phyloP scores from a whole-genome alignment of 139 green algal species.

The Chlamydomonas sp. region DNA sequence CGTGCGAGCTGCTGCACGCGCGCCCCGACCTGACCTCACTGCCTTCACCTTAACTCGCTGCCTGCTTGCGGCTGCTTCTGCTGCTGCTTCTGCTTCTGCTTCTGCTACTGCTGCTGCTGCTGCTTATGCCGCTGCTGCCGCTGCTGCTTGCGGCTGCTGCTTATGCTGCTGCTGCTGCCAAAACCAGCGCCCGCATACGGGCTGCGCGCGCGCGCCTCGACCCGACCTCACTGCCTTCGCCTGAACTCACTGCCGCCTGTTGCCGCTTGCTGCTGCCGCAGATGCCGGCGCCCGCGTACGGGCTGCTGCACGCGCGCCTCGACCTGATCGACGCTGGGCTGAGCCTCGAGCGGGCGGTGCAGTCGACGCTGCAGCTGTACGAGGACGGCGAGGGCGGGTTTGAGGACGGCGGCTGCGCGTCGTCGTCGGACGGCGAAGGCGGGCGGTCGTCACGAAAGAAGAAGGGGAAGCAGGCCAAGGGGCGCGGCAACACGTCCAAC shows the following conservation, averaged over 20 bases:
- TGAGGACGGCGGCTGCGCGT: neutral
- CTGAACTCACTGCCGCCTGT: too few relatives aligned
- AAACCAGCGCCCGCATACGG: neutral
- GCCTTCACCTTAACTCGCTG: too few relatives aligned
- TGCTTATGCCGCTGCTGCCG: too few relatives aligned
- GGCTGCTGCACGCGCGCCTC: constrained; percentile 6
- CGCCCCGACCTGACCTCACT: neutral
- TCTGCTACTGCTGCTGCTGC: too few relatives aligned
- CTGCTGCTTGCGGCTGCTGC: too few relatives aligned
- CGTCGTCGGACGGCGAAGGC: neutral
- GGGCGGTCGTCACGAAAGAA: constrained; percentile 1
- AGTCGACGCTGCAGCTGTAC: constrained; percentile 10
- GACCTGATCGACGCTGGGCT: neutral
- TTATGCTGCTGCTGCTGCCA: constrained; percentile 1
- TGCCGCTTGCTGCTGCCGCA: too few relatives aligned
- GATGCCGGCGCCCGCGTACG: neutral
- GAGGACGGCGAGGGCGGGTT: neutral
- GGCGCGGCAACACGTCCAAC: constrained; percentile 6
- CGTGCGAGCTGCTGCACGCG: constrained; percentile 7
- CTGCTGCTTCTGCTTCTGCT: too few relatives aligned
- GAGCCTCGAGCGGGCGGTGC: neutral
- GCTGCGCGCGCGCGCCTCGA: constrained; percentile 7
- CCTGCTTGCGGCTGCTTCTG: too few relatives aligned
- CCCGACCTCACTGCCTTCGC: too few relatives aligned
- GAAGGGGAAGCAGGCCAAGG: constrained; percentile 8